Base-by-base conservation (phyloP, 2,329 filamentous ascomycete species). In the Cadophora sp. region DNA sequence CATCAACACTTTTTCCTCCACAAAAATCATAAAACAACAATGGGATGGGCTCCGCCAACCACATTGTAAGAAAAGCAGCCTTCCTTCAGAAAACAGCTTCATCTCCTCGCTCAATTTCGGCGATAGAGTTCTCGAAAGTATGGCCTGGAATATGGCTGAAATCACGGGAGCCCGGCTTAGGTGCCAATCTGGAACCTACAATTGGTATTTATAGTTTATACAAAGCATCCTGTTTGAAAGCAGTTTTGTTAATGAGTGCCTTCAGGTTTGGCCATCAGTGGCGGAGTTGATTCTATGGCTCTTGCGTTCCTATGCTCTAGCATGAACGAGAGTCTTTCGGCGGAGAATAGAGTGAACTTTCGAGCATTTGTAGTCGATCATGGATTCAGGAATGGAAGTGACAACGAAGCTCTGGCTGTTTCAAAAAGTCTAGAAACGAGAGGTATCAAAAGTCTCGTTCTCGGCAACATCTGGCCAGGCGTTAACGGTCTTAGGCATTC, bases 221-320 rank as follows among this genome's bases (percentile, higher is more conserved):
- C 43, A 2, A 5, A 16, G 34, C 14, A 14, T 11, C 11, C 22
- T 22, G 22, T 22, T n/a, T 22, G 43, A 48, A 48, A 22, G 7
- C 8, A 22, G 4, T 8, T 48, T 37, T 51, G 16, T 16, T 31
- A 31, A 63, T n/a, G 31, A 37, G 50, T 51, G 11, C 26, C 24
- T 19, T 8, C 26, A 92, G 91, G 86, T 64, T 82, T 98, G 68
- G 96, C 94, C 19, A 84, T 98, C 69, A 97, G 94, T 76, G 96
- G 96, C 27, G 96, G 96, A 8, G 92, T 96, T 48, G 96, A 99
- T 79, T 98, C 95, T n/a, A 99, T 98, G 94, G 95, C 95, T 31
- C 83, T 99, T 69, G 93, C 94, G 65, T 89, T 84, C 69, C 85
- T 98, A 43, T 92, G 92, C 77, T 85, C 83, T 60, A 56, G 74